Evolutionary conservation across 208 protist genomes (phyloP), one percentile per base, ranked within the genome.

Genomic region (Leishmania guyanensis): DNA sequence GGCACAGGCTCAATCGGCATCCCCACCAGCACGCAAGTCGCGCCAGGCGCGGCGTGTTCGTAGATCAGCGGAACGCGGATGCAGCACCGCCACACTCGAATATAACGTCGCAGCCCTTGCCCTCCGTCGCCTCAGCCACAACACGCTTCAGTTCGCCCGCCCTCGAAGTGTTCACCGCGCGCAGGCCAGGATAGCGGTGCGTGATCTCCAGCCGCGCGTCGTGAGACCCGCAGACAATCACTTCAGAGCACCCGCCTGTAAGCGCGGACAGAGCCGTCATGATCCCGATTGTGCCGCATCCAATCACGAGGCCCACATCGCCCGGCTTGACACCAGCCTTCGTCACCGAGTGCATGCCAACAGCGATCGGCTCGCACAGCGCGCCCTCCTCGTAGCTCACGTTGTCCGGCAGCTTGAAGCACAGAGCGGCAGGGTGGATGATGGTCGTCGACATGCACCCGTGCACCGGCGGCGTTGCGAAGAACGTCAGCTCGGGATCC

Each of bases 321-420:
- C 90, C 90, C 0, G 87, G 87, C 77, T 84, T 81, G 46, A 93
- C 86, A 12, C 60, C 60, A 0, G 88, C 90, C 88, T 91, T 91
- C 50, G 78, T 91, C 20, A 86, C 91, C 16, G 90, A 84, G 79
- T 93, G 85, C 75, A 95, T 83, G 66, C 87, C 90, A 39, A 93
- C 89, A 0, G 90, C 79, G 36, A 92, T 75, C 51, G 91, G 90
- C 82, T 95, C 91, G 76, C 88, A 92, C 88, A 95, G 83, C 73
- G 91, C 91, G 16, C 90, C 90, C 58, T 95, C 90, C 54, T 89
- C 91, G 64, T 86, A 92, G 74, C 84, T 93, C 82, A 95, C 84
- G 70, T 90, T 90, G 39, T 88, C 86, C 16, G 89, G 88, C 58
- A 95, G 79, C 77, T 89, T 91, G 84, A 93, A 91, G 87, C 84